Conservation (phyloP, 495 filamentous ascomycete genomes). For the Aspergillus wentii region DNA sequence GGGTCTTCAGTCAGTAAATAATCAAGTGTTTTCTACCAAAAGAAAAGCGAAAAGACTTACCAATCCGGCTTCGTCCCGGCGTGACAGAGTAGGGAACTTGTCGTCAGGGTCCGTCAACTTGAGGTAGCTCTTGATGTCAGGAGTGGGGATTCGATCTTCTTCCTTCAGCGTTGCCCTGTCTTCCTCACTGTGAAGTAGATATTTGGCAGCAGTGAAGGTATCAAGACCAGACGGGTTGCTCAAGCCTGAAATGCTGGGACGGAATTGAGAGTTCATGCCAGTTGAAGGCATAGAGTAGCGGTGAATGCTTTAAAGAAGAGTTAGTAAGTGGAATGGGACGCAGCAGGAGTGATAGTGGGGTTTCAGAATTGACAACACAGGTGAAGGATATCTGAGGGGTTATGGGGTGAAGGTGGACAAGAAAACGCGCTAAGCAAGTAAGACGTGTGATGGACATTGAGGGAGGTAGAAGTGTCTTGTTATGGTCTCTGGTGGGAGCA, state of each 20-base stretch:
- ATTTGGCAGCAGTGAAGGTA: slow-evolving; percentile 73
- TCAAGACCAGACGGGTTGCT: slow-evolving; percentile 46
- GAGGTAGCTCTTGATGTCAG: slow-evolving; percentile 63
- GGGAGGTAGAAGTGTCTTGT: too few species aligned
- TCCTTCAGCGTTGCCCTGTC: slow-evolving; percentile 45
- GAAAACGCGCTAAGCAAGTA: too few species aligned
- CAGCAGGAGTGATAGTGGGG: background rate
- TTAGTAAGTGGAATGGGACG: slow-evolving; percentile 2
- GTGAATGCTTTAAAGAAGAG: slow-evolving; percentile 54
- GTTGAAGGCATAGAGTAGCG: slow-evolving; percentile 88
- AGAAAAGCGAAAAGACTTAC: slow-evolving; percentile 44
- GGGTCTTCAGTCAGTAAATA: slow-evolving; percentile 17
- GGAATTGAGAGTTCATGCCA: slow-evolving; percentile 53
- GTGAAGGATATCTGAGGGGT: background rate
- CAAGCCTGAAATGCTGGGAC: slow-evolving; percentile 42
- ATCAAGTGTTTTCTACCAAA: background rate
- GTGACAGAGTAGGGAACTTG: slow-evolving; percentile 76
- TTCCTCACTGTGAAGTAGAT: slow-evolving; percentile 81
- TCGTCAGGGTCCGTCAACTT: slow-evolving; percentile 72
- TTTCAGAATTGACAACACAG: too few species aligned
- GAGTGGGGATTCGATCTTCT: slow-evolving; percentile 49
- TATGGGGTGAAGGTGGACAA: too few species aligned
- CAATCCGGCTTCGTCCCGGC: slow-evolving; percentile 62
- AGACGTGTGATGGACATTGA: too few species aligned
- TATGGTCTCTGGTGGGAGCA: too few species aligned